Evolutionary conservation across 2,329 filamentous ascomycete genomes (phyloP).

Genomic region (Beauveria sp.): DNA sequence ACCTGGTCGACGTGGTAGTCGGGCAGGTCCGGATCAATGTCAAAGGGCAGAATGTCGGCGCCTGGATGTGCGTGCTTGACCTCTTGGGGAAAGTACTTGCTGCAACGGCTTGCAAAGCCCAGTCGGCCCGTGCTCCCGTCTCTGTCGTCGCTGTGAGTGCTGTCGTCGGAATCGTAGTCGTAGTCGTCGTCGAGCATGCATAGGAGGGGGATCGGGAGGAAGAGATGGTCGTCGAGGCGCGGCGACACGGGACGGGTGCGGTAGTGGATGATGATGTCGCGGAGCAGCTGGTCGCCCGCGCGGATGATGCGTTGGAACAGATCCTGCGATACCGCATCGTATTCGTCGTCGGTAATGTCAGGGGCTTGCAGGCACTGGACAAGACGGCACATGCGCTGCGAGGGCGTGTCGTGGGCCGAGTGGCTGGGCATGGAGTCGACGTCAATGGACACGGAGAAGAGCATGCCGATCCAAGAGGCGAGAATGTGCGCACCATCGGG

Average conservation of each 20-base stretch:
- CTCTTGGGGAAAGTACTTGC: not conserved
- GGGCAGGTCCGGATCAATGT: not conserved
- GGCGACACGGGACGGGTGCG: not conserved
- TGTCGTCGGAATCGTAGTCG: too few relatives aligned
- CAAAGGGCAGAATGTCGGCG: not conserved
- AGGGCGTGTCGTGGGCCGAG: not conserved
- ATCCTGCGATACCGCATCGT: not conserved
- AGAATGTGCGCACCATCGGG: not conserved
- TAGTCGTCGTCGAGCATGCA: not conserved
- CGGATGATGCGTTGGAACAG: not conserved
- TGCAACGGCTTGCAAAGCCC: not conserved
- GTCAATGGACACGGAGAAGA: not conserved
- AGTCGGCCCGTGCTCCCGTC: not conserved
- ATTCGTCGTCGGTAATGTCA: not conserved
- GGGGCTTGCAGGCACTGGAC: conserved; percentile 29
- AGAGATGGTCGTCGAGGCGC: not conserved
- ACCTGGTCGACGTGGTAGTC: not conserved
- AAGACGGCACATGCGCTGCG: conserved; percentile 18
- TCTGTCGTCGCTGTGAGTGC: too few relatives aligned
- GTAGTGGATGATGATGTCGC: not conserved
- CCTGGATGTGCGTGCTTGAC: not conserved
- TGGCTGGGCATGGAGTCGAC: not conserved
- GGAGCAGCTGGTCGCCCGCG: not conserved
- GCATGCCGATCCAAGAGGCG: not conserved
- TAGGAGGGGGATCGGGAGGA: not conserved